Conservation (phyloP, 2,329 filamentous ascomycete species). For the Monosporascus sp. region DNA sequence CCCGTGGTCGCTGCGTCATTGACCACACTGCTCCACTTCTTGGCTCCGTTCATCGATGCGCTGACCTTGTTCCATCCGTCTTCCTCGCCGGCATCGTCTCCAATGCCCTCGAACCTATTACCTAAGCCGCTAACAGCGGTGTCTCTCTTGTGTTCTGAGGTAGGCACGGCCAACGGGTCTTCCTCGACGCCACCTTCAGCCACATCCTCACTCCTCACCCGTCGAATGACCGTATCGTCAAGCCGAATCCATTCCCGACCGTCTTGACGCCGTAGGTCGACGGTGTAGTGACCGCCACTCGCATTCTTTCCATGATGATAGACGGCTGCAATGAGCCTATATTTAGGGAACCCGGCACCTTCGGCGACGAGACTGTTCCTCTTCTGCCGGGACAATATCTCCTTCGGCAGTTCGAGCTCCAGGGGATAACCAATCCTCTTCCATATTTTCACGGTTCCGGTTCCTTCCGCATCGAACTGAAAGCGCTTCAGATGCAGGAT, state of each 20-base stretch:
- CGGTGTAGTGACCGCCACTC: constrained; percentile 93
- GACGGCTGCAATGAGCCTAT: constrained; percentile 82
- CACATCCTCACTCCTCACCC: constrained; percentile 82
- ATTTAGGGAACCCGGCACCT: constrained; percentile 68
- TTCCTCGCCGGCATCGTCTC: constrained; percentile 62
- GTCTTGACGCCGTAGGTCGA: constrained; percentile 92
- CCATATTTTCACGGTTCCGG: constrained; percentile 93
- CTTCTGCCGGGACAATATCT: constrained; percentile 75
- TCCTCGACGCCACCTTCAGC: constrained; percentile 81
- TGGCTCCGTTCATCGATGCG: constrained; percentile 55
- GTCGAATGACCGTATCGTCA: constrained; percentile 86
- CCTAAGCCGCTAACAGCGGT: constrained; percentile 34
- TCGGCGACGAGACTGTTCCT: constrained; percentile 60
- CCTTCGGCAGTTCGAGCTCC: constrained; percentile 87
- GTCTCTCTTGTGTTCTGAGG: constrained; percentile 60
- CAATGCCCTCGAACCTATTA: constrained; percentile 71
- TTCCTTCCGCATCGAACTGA: constrained; percentile 80
- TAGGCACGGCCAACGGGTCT: constrained; percentile 56
- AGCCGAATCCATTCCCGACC: constrained; percentile 94
- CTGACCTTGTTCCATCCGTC: constrained; percentile 80
- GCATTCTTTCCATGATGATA: constrained; percentile 98
- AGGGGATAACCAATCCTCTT: constrained; percentile 95
- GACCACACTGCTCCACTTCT: constrained; percentile 67
- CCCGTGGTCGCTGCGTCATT: constrained; percentile 59
- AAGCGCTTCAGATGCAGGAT: constrained; percentile 97